phyloP scores from a whole-genome alignment of 805 yeast species.

The Debaryomyces maramus region DNA sequence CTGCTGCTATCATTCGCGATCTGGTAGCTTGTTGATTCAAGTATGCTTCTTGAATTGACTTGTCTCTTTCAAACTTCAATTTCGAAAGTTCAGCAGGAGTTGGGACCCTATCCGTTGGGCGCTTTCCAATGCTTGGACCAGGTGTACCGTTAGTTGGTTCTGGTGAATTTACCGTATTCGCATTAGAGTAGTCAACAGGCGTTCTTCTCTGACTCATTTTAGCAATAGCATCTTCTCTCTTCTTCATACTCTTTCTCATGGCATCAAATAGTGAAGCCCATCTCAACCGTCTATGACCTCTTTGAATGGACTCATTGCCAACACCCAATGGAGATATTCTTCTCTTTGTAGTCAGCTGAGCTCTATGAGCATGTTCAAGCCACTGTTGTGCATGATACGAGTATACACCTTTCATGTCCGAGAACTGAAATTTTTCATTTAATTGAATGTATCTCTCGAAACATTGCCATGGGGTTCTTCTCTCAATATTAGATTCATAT shows the following conservation, averaged over 20 bases:
- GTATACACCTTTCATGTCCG: slow-evolving; percentile 84
- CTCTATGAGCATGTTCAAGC: slow-evolving; percentile 88
- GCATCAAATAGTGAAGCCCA: slow-evolving; percentile 99
- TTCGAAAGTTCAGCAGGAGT: slow-evolving; percentile 84
- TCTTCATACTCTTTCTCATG: slow-evolving; percentile 83
- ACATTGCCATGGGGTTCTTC: slow-evolving; percentile 98
- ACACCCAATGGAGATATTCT: slow-evolving; percentile 91
- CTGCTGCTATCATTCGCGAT: slow-evolving; percentile 43
- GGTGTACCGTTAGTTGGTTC: slow-evolving; percentile 7
- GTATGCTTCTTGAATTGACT: slow-evolving; percentile 75
- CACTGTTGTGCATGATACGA: slow-evolving; percentile 85
- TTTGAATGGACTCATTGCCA: slow-evolving; percentile 86
- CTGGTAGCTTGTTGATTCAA: slow-evolving; percentile 47
- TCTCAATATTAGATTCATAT: slow-evolving; percentile 83
- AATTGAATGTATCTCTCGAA: slow-evolving; percentile 94
- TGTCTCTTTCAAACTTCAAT: slow-evolving; percentile 83
- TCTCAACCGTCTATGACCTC: slow-evolving; percentile 87
- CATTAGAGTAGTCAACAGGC: slow-evolving; percentile 7
- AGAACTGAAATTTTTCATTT: slow-evolving; percentile 81
- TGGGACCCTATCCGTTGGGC: slow-evolving; percentile 45
- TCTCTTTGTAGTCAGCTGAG: slow-evolving; percentile 84
- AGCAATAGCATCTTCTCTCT: slow-evolving; percentile 67
- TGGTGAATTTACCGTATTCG: slow-evolving; percentile 1
- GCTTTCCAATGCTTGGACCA: slow-evolving; percentile 4
- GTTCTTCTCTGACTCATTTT: slow-evolving; percentile 28